phyloP scores from a whole-genome alignment of 495 filamentous ascomycete genomes.

The Amphirosellinia nigrospora region DNA sequence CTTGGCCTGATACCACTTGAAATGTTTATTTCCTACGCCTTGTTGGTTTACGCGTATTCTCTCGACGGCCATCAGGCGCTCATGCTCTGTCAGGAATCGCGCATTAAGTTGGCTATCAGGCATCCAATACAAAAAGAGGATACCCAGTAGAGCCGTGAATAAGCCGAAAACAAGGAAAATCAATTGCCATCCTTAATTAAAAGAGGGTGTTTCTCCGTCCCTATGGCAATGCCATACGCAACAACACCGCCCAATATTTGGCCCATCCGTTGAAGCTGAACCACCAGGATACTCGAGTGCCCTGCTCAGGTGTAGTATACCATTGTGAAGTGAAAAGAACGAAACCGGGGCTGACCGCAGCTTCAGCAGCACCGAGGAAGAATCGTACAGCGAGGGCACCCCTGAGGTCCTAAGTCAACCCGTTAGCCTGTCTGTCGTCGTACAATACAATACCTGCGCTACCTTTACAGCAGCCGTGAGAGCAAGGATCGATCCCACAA shows the following conservation, averaged over 20 bases:
- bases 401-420: conserved; percentile 38
- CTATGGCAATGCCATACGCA: conserved; percentile 69
- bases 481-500: conserved; percentile 64
- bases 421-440: background rate
- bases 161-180: conserved; percentile 71
- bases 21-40: conserved; percentile 73
- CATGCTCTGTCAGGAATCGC: conserved; percentile 67
- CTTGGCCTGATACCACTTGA: conserved; percentile 66
- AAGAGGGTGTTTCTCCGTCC: conserved; percentile 58
- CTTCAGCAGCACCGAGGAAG: conserved; percentile 66
- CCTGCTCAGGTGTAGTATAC: conserved; percentile 68
- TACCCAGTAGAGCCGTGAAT: conserved; percentile 62
- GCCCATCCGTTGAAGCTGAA: conserved; percentile 67
- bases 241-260: conserved; percentile 68
- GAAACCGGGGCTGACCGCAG: conserved; percentile 68
- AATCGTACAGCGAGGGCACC: conserved; percentile 64
- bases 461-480: conserved; percentile 56
- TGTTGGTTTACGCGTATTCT: conserved; percentile 69
- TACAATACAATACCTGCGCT: background rate
- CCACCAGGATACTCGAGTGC: conserved; percentile 63
- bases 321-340: conserved; percentile 68
- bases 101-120: conserved; percentile 75
- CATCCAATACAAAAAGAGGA: conserved; percentile 66
- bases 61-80: conserved; percentile 64
- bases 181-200: conserved; percentile 69